A percentile compares a stretch with the other conserved stretches of the same genome.
Conservation (phyloP, 2,329 filamentous ascomycete genomes). For the Bipolaris victoriae region DNA sequence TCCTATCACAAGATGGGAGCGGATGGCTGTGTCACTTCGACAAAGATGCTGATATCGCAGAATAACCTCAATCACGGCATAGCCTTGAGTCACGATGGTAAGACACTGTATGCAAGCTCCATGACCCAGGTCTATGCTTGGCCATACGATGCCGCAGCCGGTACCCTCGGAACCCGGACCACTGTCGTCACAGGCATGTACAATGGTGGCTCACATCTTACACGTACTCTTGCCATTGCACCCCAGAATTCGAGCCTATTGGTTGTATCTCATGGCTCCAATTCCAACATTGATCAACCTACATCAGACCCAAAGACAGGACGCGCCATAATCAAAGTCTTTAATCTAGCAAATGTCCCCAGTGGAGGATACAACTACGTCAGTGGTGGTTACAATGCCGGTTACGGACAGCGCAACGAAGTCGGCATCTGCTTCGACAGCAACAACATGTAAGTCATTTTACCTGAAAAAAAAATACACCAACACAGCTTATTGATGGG, state of each 20-base stretch:
- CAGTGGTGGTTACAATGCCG: constrained; percentile 57
- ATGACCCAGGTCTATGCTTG: constrained; percentile 65
- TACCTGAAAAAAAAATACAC: constrained; percentile 20
- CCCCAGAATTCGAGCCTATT: constrained; percentile 61
- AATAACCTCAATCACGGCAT: constrained; percentile 59
- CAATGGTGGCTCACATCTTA: constrained; percentile 62
- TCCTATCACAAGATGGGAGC: constrained; percentile 37
- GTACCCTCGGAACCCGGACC: constrained; percentile 56
- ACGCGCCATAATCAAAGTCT: constrained; percentile 69
- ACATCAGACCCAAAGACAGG: constrained; percentile 61
- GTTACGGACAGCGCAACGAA: constrained; percentile 75
- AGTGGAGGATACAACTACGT: constrained; percentile 55
- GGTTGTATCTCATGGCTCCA: constrained; percentile 69
- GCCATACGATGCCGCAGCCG: constrained; percentile 63
- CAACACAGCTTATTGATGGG: too few species aligned
- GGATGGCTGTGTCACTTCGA: constrained; percentile 40
- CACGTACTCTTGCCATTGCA: constrained; percentile 69
- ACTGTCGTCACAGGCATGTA: constrained; percentile 67
- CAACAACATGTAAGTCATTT: constrained; percentile 55
- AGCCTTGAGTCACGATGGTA: constrained; percentile 54
- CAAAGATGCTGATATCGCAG: constrained; percentile 40
- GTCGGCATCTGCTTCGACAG: constrained; percentile 62
- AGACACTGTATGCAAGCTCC: constrained; percentile 61
- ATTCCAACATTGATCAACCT: constrained; percentile 64
- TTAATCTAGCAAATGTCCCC: constrained; percentile 54